A percentile compares a stretch with the other conserved stretches of the same genome.
Conservation (phyloP, 2,329 filamentous ascomycete genomes). For the Arthrinium phaeospermum region DNA sequence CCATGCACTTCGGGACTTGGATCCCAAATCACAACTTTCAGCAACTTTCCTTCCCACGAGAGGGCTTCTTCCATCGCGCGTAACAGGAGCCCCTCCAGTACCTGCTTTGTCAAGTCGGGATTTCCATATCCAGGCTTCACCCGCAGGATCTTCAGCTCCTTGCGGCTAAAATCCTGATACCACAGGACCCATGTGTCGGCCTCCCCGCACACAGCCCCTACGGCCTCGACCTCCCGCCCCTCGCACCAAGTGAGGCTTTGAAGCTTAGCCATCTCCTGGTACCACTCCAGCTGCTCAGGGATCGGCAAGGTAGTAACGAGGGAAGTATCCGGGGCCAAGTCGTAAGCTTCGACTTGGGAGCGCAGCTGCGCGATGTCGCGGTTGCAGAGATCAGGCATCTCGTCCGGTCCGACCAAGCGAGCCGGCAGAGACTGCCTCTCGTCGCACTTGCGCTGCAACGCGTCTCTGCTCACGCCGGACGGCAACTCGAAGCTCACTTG, state of each 20-base stretch:
- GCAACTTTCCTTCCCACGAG: background rate
- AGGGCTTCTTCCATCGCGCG: background rate
- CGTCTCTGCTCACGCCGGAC: background rate
- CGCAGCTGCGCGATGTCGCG: slow-evolving; percentile 10
- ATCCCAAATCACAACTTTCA: slow-evolving; percentile 1
- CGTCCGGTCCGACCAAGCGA: background rate
- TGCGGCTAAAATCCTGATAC: background rate
- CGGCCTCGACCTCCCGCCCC: background rate
- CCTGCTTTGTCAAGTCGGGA: background rate
- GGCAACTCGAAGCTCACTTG: slow-evolving; percentile 15
- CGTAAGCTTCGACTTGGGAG: background rate
- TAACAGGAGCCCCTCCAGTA: background rate
- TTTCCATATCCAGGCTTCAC: slow-evolving; percentile 3
- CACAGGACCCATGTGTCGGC: background rate
- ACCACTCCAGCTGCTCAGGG: background rate
- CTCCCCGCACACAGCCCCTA: background rate
- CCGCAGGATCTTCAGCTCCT: background rate
- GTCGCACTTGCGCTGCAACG: background rate
- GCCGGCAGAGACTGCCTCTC: background rate
- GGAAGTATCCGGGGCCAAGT: background rate
- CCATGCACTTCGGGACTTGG: background rate
- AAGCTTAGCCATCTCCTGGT: background rate
- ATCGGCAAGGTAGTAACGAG: background rate
- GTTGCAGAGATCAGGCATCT: background rate
- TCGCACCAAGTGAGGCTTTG: background rate